Base-by-base conservation (phyloP, 23 red algal genomes). In the Gracilaria vermiculophylla region DNA sequence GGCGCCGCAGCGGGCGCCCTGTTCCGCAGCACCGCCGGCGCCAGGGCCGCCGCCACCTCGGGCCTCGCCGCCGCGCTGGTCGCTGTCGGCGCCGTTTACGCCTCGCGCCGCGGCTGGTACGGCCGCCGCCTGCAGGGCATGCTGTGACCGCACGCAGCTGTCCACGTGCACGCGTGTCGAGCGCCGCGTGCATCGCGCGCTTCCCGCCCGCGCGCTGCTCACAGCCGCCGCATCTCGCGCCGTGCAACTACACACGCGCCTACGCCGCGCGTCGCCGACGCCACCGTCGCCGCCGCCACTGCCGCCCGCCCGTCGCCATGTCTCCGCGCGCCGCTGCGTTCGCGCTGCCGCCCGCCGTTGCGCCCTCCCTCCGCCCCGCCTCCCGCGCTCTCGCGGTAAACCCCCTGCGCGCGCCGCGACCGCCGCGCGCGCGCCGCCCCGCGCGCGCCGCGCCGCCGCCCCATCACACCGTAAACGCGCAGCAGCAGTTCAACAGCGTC, bases 11-110 rank as follows among this genome's bases (percentile, higher is more conserved):
- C 96, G 53, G 96, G 96, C 21, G 89, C 45, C 4, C n/a, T 98
- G 52, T 98, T 89, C 76, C 92, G 94, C 80, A 85, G 72, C 35
- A 98, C 96, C 9, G 45, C 75, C 0, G 96, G 96, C 45, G 36
- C 78, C 0, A 45, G 76, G 17, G 77, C 66, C 6, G 88, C 88
- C 2, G 81, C 78, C 51, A 42, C 77, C 32, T 89, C 85, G 75
- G 82, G 74, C 47, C 42, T 87, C 19, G 96, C 77, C 31, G 76
- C 84, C 28, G 96, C 88, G 17, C 29, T 80, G 6, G 57, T 90
- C 31, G 96, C 91, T 0, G 41, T 98, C 1, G 79, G 85, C 36
- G 81, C 86, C 52, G 83, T 98, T 1, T 98, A 94, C 51, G 85
- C 85, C 7, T 67, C 80, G 13, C 54, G 96, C 31, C 60, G 89